A percentile compares a stretch with the other conserved stretches of the same genome.
phyloP scores from a whole-genome alignment of 352 stramenopile genomes.

The Stramenopiles sp. region DNA sequence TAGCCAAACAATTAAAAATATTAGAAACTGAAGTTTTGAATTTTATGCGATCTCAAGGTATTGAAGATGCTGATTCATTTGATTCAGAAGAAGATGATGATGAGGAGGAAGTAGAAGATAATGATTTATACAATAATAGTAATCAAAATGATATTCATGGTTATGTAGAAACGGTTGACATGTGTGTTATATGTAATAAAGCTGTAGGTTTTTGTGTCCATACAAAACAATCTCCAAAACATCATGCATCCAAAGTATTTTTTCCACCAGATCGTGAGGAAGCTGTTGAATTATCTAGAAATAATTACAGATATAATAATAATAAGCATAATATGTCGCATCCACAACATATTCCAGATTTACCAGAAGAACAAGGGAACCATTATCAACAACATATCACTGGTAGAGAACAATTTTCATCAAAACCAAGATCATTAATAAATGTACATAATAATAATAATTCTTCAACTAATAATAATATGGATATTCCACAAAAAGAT shows the following conservation, averaged over 20 bases:
- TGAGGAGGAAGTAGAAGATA: too few species aligned
- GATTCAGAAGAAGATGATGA: neutral
- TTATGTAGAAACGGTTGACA: neutral
- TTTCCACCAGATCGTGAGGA: neutral
- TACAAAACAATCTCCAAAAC: neutral
- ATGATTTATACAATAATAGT: too few species aligned
- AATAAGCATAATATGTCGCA: too few species aligned
- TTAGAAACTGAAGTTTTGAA: neutral
- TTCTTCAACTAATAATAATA: too few species aligned
- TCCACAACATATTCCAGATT: too few species aligned
- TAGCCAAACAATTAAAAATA: neutral
- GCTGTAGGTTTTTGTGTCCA: neutral
- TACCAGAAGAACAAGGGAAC: too few species aligned
- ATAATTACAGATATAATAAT: too few species aligned
- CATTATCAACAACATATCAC: too few species aligned
- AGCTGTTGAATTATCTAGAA: neutral
- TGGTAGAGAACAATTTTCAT: too few species aligned
- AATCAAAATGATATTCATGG: neutral
- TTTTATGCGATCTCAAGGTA: neutral
- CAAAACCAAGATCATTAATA: too few species aligned
- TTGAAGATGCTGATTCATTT: neutral
- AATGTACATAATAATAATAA: too few species aligned
- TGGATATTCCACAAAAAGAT: too few species aligned
- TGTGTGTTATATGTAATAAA: neutral
- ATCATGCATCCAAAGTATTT: neutral